phyloP scores from a whole-genome alignment of 768 basidiomycete genomes.

The Panus rudis region DNA sequence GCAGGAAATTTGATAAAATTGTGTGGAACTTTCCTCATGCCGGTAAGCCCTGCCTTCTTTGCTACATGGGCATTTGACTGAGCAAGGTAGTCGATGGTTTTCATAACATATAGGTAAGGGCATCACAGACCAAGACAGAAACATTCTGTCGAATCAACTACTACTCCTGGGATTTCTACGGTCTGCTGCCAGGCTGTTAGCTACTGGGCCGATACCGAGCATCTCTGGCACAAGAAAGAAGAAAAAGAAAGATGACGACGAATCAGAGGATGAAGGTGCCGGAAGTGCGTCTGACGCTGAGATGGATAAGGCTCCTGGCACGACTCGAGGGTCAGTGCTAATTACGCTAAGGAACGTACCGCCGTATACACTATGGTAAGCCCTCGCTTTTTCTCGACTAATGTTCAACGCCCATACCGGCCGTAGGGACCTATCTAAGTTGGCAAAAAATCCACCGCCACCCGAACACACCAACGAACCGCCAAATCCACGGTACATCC shows the following conservation, averaged over 20 bases:
- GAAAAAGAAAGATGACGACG: conserved; percentile 27
- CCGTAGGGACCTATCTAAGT: conserved; percentile 63
- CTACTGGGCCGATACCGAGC: conserved; percentile 46
- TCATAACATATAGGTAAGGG: conserved; percentile 62
- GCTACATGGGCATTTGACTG: not conserved
- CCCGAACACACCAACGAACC: conserved; percentile 36
- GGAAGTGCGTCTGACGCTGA: conserved; percentile 17
- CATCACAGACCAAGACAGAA: conserved; percentile 89
- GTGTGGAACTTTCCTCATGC: conserved; percentile 98
- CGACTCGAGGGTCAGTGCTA: conserved; percentile 63
- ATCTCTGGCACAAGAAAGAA: conserved; percentile 37
- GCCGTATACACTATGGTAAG: conserved; percentile 83
- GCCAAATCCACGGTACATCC: conserved; percentile 60
- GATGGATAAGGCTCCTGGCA: conserved; percentile 20
- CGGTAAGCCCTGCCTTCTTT: conserved; percentile 40
- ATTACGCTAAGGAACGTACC: conserved; percentile 80
- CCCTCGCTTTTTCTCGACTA: not conserved
- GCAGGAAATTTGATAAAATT: conserved; percentile 65
- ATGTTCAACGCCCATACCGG: not conserved
- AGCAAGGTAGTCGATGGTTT: conserved; percentile 7
- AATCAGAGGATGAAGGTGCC: conserved; percentile 34
- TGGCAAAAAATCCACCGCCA: conserved; percentile 70
- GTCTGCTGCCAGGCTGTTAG: conserved; percentile 57
- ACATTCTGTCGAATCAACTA: conserved; percentile 83
- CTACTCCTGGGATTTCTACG: conserved; percentile 78